Base-by-base conservation (phyloP, 1,284 basidiomycete species). In the Ganoderma meredithae region DNA sequence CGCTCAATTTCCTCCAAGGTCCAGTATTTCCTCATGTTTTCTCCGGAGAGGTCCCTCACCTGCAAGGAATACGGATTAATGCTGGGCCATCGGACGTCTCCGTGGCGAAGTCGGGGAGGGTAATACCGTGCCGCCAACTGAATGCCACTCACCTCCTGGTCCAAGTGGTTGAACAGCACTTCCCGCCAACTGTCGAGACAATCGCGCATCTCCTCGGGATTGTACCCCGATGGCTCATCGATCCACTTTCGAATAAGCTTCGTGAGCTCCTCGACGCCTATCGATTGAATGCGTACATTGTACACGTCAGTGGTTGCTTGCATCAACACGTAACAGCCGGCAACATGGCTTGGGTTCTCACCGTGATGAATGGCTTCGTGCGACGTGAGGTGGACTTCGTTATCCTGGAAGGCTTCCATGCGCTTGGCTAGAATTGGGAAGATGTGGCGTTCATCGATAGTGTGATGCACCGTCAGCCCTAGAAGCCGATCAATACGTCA, bases 321-420 rank as follows among this genome's bases (percentile, higher is more conserved):
- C 33, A 58, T 60, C 58, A 60, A 60, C 7, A 40, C 52, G 27
- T 27, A 31, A 53, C 25, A 33, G 25, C 27, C 6, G 15, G 17
- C 17, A 27, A 15, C 9, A 55, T 55, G n/a, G 1, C n/a, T 25
- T 10, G 33, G 60, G 12, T 56, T 36, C 78, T 64, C 69, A 88
- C 88, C 90, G 60, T 88, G 83, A 74, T 92, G 90, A 25, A 93
- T 93, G n/a, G 76, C 83, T 67, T 85, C 83, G 75, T 93, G 91
- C 5, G 86, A 87, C 67, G 85, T 82, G 17, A 90, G 76, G 75
- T 92, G 90, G 53, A 81, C 84, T 7, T 83, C 84, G 63, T 84
- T 80, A 52, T 84, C 73, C 72, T 78, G 80, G 77, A 93, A 93
- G 68, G 85, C 79, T 1, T 87, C 85, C 86, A 92, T 90, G 67